A percentile compares a stretch with the other conserved stretches of the same genome.
phyloP scores from a whole-genome alignment of 257 asterid species.

The Scutellaria barbata region DNA sequence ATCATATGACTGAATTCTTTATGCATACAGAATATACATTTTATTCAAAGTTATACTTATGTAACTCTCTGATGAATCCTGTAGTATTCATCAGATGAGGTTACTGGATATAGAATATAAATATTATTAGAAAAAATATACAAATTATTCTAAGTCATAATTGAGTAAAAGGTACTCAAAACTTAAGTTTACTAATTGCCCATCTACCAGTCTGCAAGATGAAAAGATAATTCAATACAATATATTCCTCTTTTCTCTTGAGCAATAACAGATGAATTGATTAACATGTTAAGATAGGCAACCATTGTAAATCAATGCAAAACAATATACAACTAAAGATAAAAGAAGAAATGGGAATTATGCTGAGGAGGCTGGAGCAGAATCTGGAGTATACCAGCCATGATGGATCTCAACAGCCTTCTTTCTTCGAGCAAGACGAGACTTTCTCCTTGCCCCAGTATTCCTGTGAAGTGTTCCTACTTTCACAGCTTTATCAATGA shows the following conservation, averaged over 20 bases:
- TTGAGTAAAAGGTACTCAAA: no score
- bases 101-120: no score
- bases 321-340: conserved; percentile 34
- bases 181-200: no score
- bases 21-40: no score
- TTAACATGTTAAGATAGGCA: conserved; percentile 19
- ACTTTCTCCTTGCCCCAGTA: conserved; percentile 95
- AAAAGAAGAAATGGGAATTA: conserved; percentile 31
- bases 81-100: no score
- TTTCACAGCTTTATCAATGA: conserved; percentile 83
- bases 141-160: no score
- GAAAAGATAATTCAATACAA: background rate
- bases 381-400: conserved; percentile 84
- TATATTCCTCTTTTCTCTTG: background rate
- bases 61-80: no score
- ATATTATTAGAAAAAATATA: no score
- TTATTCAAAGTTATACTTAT: no score
- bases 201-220: no score
- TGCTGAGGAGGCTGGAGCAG: conserved; percentile 45
- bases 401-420: conserved; percentile 76
- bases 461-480: conserved; percentile 82
- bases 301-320: conserved; percentile 9
- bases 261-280: conserved; percentile 3
- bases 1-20: no score
- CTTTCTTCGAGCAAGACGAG: conserved; percentile 93